Evolutionary conservation across 345 rosid species (phyloP), one percentile per base, ranked within the genome.

Genomic region (Dimocarpus longan): DNA sequence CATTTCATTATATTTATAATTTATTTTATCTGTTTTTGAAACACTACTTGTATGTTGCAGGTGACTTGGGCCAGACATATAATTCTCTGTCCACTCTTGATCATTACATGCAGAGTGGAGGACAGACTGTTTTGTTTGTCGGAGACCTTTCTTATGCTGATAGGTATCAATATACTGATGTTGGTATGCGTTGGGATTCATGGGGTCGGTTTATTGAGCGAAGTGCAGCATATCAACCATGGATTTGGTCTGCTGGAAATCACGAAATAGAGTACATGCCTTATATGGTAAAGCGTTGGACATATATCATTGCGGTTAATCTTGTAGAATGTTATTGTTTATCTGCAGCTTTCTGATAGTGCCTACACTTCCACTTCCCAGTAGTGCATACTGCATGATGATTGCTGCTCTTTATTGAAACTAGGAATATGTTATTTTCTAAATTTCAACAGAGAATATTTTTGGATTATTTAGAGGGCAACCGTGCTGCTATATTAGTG

Each of bases 61-160:
- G 98, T 81, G 99, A 96, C 84, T 75, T 96, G 86, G 99, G 99
- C 26, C 99, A 96, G 83, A 96, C 99, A 46, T 92, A 84, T 85
- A 96, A 96, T 86, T 96, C 99, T 69, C 84, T 93, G 39, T 93
- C 99, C 66, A 94, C 99, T 32, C 86, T 94, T 71, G 89, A 96
- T 81, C 98, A 94, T 79, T 94, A 89, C 82, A 85, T 94, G 94
- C 83, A 90, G 76, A 93, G 94, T 85, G 95, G 90, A 84, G 97
- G 94, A 65, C 88, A 92, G 68, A 81, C 97, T 71, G 95, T 94
- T 50, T 87, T 96, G 67, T 96, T 94, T 83, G 88, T 91, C 22
- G 99, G 98, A 54, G 99, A 96, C 83, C 98, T 96, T 81, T 87
- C 97, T 77, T 96, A 96, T 83, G 97, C 99, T 79, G 98, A 96